These are phyloP conservation scores for Komagataea norvegica DNA, from an alignment of 1,139 yeast species.

Conservation along the genomic window DNA sequence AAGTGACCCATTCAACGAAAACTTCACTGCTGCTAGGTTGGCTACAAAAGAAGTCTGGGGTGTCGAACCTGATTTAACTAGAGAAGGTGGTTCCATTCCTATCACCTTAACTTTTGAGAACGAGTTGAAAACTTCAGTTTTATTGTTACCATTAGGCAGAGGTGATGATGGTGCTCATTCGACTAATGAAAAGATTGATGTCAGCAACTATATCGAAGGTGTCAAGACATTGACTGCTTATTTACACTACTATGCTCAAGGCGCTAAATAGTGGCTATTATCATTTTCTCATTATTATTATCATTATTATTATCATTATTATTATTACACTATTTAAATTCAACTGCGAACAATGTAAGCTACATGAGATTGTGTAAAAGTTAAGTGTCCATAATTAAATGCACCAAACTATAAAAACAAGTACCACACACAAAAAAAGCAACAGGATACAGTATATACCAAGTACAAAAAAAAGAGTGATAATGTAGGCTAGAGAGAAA, in stretches of 20 bases:
- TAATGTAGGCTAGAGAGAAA: no score
- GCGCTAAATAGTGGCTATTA: conserved; percentile 9
- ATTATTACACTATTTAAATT: no score
- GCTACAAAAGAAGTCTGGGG: conserved; percentile 96
- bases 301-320: no score
- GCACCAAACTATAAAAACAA: no score
- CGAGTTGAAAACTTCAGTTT: conserved; percentile 76
- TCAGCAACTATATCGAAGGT: conserved; percentile 88
- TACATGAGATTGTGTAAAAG: no score
- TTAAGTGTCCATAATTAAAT: no score
- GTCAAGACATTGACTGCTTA: conserved; percentile 92
- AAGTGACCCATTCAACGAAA: conserved; percentile 86
- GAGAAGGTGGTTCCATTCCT: conserved; percentile 99
- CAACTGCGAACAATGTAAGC: no score
- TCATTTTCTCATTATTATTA: no score
- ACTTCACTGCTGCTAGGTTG: conserved; percentile 88
- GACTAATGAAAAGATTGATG: conserved; percentile 88
- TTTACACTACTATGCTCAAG: conserved; percentile 70
- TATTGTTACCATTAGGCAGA: conserved; percentile 93
- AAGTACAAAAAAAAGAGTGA: no score
- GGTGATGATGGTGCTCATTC: conserved; percentile 99
- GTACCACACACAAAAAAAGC: no score
- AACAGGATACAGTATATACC: no score
- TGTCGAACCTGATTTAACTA: conserved; percentile 90
- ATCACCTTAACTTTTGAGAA: conserved; percentile 90